Conservation (phyloP, 139 green algal species). For the Penium margaritaceum region DNA sequence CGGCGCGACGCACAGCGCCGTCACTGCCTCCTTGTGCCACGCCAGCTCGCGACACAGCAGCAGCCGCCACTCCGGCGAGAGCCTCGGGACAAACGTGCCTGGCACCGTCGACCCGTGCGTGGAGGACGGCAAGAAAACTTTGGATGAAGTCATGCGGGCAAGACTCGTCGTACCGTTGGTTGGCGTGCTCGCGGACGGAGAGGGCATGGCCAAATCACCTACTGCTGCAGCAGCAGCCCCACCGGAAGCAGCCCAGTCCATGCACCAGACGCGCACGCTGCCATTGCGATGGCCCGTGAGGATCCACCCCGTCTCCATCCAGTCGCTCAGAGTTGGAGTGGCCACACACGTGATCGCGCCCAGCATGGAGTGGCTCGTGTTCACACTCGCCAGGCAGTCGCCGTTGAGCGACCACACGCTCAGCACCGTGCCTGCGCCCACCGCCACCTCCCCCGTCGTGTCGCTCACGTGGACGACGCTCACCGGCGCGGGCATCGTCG, state of each 20-base stretch:
- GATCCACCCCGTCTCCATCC: constrained; percentile 29
- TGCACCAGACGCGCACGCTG: constrained; percentile 27
- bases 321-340: constrained; percentile 17
- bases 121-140: no score
- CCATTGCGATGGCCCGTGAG: constrained; percentile 36
- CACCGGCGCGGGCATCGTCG: constrained; percentile 20
- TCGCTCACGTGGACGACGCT: constrained; percentile 27
- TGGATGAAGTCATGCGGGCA: no score
- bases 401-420: constrained; percentile 42
- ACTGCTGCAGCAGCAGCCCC: no score
- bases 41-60: constrained; percentile 23
- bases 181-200: no score
- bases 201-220: no score
- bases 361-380: background rate
- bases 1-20: constrained; percentile 20
- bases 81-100: background rate
- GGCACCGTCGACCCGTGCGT: no score
- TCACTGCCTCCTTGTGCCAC: constrained; percentile 41
- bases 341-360: constrained; percentile 28
- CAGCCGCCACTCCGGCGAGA: constrained; percentile 7
- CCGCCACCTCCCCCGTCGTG: constrained; percentile 31
- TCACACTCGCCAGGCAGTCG: constrained; percentile 32
- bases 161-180: no score
- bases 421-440: constrained; percentile 4
- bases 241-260: no score